These are phyloP conservation scores for Peniophora sp. DNA, from an alignment of 1,284 basidiomycete species.

Conservation along the genomic window DNA sequence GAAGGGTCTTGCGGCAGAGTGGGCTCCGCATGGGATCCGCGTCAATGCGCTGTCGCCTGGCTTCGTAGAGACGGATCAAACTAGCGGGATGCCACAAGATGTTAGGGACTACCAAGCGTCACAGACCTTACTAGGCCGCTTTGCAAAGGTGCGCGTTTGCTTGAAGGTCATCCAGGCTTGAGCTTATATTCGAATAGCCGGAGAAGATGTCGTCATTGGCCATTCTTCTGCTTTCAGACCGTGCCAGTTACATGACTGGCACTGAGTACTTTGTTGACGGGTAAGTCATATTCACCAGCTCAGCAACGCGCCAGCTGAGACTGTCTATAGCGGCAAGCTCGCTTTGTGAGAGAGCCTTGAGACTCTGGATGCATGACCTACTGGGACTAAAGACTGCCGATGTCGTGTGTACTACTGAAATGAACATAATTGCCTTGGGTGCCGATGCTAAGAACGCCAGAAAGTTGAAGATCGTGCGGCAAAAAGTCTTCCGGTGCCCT, in stretches of 20 bases:
- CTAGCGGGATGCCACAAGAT: conserved; percentile 23
- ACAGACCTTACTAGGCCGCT: conserved; percentile 32
- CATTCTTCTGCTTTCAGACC: conserved; percentile 33
- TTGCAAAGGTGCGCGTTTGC: conserved; percentile 17
- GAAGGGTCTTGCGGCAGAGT: conserved; percentile 55
- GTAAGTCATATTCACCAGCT: too few species aligned
- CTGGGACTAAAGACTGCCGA: too few species aligned
- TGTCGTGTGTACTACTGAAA: too few species aligned
- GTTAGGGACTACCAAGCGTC: conserved; percentile 25
- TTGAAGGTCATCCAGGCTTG: background rate
- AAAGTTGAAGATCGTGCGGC: too few species aligned
- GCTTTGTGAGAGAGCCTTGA: too few species aligned
- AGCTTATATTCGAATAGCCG: conserved; percentile 19
- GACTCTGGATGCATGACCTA: too few species aligned
- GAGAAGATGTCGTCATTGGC: conserved; percentile 35
- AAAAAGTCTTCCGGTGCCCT: too few species aligned
- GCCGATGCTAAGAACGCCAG: too few species aligned
- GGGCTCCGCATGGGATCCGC: conserved; percentile 43
- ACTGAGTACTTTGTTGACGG: conserved; percentile 36
- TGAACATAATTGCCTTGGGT: too few species aligned
- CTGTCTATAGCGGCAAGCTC: too few species aligned
- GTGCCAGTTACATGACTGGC: conserved; percentile 36
- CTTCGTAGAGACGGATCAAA: conserved; percentile 37
- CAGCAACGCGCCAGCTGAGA: too few species aligned
- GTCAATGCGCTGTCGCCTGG: conserved; percentile 58